phyloP scores from a whole-genome alignment of 148 eudicot genomes.

The Heliosperma pusillum region DNA sequence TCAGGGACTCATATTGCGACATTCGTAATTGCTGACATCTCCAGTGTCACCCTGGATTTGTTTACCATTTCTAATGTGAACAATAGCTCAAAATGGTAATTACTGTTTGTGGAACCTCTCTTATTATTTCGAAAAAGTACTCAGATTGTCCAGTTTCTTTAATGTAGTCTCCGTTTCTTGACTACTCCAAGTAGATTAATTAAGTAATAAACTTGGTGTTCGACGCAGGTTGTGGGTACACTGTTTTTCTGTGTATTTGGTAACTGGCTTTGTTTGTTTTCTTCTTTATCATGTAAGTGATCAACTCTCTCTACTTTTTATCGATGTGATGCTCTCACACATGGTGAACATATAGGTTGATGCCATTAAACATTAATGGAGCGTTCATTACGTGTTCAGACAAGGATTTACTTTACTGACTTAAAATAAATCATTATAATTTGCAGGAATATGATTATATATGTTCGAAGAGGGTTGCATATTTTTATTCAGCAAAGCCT shows the following conservation, averaged over 20 bases:
- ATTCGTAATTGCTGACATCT: slow-evolving; percentile 44
- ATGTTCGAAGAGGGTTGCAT: slow-evolving; percentile 39
- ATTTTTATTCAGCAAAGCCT: slow-evolving; percentile 41
- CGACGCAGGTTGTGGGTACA: slow-evolving; percentile 64
- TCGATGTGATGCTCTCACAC: background rate
- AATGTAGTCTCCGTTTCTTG: background rate
- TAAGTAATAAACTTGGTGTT: slow-evolving; percentile 15
- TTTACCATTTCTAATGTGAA: slow-evolving; percentile 76
- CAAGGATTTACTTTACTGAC: slow-evolving; percentile 11
- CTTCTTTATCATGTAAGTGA: slow-evolving; percentile 59
- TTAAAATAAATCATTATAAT: slow-evolving; percentile 8
- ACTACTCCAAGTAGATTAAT: background rate
- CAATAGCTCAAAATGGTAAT: slow-evolving; percentile 63
- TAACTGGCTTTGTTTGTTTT: slow-evolving; percentile 50
- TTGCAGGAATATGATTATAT: slow-evolving; percentile 47
- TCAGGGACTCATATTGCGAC: slow-evolving; percentile 53
- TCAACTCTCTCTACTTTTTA: background rate
- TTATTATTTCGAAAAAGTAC: background rate
- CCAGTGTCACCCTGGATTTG: slow-evolving; percentile 58
- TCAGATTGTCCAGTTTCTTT: background rate
- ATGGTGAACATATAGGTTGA: too few species aligned
- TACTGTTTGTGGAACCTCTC: background rate
- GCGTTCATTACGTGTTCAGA: slow-evolving; percentile 8
- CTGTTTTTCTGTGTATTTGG: slow-evolving; percentile 52
- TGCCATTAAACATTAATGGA: too few species aligned